phyloP scores from a whole-genome alignment of 371 early-diverging fungal species.

The Mortierella sp. region DNA sequence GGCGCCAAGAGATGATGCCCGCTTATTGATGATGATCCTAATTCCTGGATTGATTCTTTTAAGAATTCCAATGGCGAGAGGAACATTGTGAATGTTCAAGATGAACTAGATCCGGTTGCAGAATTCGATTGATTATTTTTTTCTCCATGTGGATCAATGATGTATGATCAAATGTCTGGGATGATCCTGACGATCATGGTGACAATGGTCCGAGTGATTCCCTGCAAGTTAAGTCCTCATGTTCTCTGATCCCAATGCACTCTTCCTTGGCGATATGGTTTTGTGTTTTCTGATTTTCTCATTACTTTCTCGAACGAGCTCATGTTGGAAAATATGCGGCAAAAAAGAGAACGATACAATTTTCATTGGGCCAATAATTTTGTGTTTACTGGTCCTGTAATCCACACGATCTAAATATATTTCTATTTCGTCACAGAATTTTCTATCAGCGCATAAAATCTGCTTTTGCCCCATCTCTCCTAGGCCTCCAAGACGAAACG shows the following conservation, averaged over 20 bases:
- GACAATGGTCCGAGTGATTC: not conserved
- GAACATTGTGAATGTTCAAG: too few relatives aligned
- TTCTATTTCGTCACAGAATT: conserved; percentile 17
- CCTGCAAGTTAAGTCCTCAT: too few relatives aligned
- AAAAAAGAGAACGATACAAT: conserved; percentile 53
- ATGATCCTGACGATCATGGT: not conserved
- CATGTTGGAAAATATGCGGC: conserved; percentile 56
- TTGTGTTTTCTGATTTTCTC: conserved; percentile 11
- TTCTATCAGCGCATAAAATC: too few relatives aligned
- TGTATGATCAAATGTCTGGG: not conserved
- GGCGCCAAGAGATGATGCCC: too few relatives aligned
- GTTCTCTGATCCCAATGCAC: not conserved
- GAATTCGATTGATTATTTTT: too few relatives aligned
- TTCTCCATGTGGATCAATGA: too few relatives aligned
- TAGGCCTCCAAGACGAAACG: conserved; percentile 5
- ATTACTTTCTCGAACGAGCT: conserved; percentile 57
- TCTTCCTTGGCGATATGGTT: too few relatives aligned
- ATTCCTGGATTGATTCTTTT: too few relatives aligned
- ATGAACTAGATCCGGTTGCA: too few relatives aligned
- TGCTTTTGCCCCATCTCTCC: not conserved
- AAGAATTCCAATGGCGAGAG: too few relatives aligned
- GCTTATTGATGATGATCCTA: too few relatives aligned
- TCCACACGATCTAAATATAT: not conserved
- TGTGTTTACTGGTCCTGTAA: conserved; percentile 12
- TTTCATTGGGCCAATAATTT: conserved; percentile 24